Percentiles rank a stretch among this genome's conserved stretches.
Conservation (phyloP, 140 eudicot species). For the Ambrosia hybrid region DNA sequence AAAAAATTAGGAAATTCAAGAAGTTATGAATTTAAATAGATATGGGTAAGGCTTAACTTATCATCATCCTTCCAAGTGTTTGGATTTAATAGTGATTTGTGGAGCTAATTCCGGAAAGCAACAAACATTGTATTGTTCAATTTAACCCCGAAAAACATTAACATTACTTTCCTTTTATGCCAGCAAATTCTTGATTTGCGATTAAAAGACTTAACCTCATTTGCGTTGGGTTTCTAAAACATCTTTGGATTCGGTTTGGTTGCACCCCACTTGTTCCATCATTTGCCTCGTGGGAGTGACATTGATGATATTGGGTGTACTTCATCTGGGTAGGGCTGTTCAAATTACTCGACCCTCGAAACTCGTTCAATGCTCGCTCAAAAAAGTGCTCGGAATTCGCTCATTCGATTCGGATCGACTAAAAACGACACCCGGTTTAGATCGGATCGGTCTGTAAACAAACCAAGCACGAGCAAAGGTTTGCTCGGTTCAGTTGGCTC, state of each 20-base stretch:
- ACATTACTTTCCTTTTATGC: too few relatives aligned
- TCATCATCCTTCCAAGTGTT: conserved; percentile 60
- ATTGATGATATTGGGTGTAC: conserved; percentile 37
- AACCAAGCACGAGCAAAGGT: too few relatives aligned
- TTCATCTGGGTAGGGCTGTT: conserved; percentile 25
- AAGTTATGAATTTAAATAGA: too few relatives aligned
- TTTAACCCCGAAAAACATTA: neutral
- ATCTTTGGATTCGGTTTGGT: neutral
- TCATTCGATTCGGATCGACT: too few relatives aligned
- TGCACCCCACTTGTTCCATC: conserved; percentile 32
- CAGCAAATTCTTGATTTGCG: too few relatives aligned
- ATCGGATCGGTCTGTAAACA: too few relatives aligned
- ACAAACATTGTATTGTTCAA: neutral
- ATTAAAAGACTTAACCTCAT: neutral
- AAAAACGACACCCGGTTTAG: too few relatives aligned
- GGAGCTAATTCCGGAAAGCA: conserved; percentile 67
- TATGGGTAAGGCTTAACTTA: neutral
- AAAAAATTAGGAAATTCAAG: too few relatives aligned
- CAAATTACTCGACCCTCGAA: too few relatives aligned
- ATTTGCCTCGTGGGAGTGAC: conserved; percentile 23
- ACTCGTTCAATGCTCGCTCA: too few relatives aligned
- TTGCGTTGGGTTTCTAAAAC: neutral
- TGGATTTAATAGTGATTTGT: conserved; percentile 47
- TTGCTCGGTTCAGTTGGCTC: too few relatives aligned
- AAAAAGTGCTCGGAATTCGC: too few relatives aligned